Percentiles rank a stretch among this genome's conserved stretches.
These are phyloP conservation scores for Oleoguttula mirabilis DNA, from an alignment of 495 filamentous ascomycete genomes.

Conservation along the genomic window DNA sequence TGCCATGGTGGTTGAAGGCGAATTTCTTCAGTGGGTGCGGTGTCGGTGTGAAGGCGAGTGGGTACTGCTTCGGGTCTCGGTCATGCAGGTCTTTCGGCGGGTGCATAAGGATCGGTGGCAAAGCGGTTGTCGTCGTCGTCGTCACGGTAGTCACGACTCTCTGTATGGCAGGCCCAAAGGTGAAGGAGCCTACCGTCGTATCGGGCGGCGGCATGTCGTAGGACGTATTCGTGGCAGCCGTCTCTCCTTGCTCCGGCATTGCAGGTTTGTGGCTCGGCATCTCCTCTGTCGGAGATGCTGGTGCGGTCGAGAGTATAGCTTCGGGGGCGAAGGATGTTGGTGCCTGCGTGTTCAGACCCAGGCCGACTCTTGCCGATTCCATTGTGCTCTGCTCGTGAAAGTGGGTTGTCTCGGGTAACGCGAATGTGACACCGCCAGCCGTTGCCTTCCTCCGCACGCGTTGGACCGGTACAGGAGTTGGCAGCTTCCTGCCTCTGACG, in stretches of 20 bases:
- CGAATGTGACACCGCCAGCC: no score
- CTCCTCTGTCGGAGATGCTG: conserved; percentile 16
- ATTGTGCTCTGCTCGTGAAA: no score
- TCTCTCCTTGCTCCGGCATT: not conserved
- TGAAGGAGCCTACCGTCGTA: conserved; percentile 49
- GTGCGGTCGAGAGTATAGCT: conserved; percentile 16
- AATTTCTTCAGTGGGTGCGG: conserved; percentile 62
- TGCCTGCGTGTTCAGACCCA: conserved; percentile 3
- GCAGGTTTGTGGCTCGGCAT: not conserved
- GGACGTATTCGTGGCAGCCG: conserved; percentile 1
- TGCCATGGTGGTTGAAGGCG: conserved; percentile 56
- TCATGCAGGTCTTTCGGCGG: conserved; percentile 59
- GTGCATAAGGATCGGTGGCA: conserved; percentile 69
- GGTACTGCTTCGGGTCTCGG: conserved; percentile 80
- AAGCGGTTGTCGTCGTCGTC: conserved; percentile 80
- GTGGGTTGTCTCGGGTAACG: no score
- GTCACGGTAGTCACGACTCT: conserved; percentile 83
- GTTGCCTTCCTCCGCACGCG: no score
- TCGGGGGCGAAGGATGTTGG: conserved; percentile 1
- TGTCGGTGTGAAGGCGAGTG: conserved; percentile 69
- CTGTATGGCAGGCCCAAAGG: conserved; percentile 58
- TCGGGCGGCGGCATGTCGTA: conserved; percentile 14
- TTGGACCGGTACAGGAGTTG: no score
- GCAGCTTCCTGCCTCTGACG: no score
- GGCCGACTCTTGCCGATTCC: not conserved